Evolutionary conservation across 2,329 filamentous ascomycete genomes (phyloP), one percentile per base, ranked within the genome.

Genomic region (Coleophoma eucalyptorum): DNA sequence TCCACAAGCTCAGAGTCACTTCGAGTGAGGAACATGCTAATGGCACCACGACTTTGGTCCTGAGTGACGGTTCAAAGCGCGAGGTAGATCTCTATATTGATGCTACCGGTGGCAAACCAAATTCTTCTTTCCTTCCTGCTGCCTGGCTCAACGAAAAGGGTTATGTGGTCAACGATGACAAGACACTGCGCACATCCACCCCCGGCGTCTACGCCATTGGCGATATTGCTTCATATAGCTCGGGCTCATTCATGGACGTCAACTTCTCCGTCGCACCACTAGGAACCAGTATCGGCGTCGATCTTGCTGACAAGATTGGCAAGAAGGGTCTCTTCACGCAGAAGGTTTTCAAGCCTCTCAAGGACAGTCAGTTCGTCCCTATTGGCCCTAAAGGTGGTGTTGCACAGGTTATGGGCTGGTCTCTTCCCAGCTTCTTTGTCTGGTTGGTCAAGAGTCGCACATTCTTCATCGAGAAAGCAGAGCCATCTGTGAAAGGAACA

Each of bases 11-110:
- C 3, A 67, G 63, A 1, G 70, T 79, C 11, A 43, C 51, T 12
- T 48, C 46, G 12, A 67, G 72, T 0, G 37, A 43, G 0, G 65
- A 66, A 1, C 15, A 50, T 1, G 48, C 45, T 0, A 60, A 66
- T 5, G 68, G 57, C 0, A 49, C 75, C 3, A 65, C 58, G 0
- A 56, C 70, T 4, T 58, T 78, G 20, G 59, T 61, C 3, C 62
- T 80, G 16, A 66, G 64, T 53, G 74, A 77, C 51, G 78, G 78
- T 40, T 67, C 64, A 31, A 62, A 53, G 0, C 53, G 72, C 2
- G 55, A 64, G 1, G 67, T 71, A 0, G 75, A 78, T 46, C 40
- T 77, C 1, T 77, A 75, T 55, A 76, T 79, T 45, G 72, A 73
- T 1, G 71, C 73, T 5, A 69, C 62, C 0, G 76, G 75, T 2